phyloP scores from a whole-genome alignment of 805 yeast species.

The Schizosaccharomyces cryophilus region DNA sequence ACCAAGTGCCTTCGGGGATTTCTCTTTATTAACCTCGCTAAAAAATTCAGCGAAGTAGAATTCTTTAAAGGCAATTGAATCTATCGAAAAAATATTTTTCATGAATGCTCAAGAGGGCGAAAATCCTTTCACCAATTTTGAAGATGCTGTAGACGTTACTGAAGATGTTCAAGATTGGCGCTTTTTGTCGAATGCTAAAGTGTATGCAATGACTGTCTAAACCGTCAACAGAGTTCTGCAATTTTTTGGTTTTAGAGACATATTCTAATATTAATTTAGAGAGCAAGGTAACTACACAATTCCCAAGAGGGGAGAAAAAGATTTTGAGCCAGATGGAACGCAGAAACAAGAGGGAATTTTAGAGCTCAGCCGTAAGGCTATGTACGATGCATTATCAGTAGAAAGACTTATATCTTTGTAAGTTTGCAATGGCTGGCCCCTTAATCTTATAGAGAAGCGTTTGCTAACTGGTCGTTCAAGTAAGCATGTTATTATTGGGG shows the following conservation, averaged over 20 bases:
- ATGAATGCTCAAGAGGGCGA: background rate
- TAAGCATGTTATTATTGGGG: constrained; percentile 29
- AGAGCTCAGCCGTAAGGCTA: constrained; percentile 32
- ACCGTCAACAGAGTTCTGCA: constrained; percentile 2
- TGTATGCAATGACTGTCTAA: background rate
- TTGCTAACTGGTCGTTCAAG: constrained; percentile 2
- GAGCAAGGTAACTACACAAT: constrained; percentile 4
- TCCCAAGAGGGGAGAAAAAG: constrained; percentile 66
- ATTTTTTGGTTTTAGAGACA: background rate
- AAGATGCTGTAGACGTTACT: constrained; percentile 5
- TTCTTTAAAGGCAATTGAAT: too few species aligned
- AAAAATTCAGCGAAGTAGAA: too few species aligned
- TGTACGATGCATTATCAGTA: constrained; percentile 39
- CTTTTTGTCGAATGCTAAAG: constrained; percentile 8
- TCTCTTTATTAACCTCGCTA: too few species aligned
- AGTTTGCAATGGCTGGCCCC: background rate
- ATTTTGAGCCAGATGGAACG: constrained; percentile 64
- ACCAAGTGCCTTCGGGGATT: too few species aligned
- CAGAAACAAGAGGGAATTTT: constrained; percentile 24
- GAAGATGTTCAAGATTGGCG: constrained; percentile 21
- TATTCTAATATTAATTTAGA: background rate
- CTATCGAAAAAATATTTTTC: background rate
- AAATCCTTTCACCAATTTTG: background rate
- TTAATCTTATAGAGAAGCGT: background rate
- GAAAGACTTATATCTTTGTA: constrained; percentile 13